Evolutionary conservation across 2,329 filamentous ascomycete species (phyloP).

Genomic region (Mariannaea sp.): DNA sequence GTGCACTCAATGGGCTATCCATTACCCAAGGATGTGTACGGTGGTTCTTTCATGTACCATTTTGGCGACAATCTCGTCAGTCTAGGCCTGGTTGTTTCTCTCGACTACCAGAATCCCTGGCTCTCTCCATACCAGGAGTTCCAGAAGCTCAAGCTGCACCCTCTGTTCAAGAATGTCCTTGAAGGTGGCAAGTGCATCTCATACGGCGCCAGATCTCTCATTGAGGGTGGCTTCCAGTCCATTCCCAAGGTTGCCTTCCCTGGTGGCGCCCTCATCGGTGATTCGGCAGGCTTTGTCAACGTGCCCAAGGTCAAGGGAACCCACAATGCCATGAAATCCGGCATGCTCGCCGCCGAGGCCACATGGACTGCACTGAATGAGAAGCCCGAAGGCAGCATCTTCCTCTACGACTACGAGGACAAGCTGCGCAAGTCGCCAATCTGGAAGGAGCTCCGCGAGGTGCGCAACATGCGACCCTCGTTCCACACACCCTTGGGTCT

Average conservation of each 20-base stretch:
- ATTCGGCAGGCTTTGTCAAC: slow-evolving; percentile 95
- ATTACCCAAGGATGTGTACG: slow-evolving; percentile 85
- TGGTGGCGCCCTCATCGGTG: slow-evolving; percentile 91
- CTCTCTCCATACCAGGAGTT: slow-evolving; percentile 94
- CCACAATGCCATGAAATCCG: slow-evolving; percentile 96
- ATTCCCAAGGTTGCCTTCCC: slow-evolving; percentile 98
- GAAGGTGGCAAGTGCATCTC: slow-evolving; percentile 98
- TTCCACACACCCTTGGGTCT: slow-evolving; percentile 88
- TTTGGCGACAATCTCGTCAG: slow-evolving; percentile 97
- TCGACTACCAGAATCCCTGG: slow-evolving; percentile 98
- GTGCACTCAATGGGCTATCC: slow-evolving; percentile 94
- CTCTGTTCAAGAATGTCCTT: slow-evolving; percentile 83
- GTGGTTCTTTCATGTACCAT: slow-evolving; percentile 99
- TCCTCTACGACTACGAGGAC: slow-evolving; percentile 94
- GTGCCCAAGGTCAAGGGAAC: slow-evolving; percentile 99
- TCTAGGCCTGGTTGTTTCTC: slow-evolving; percentile 86
- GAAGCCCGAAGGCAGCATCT: slow-evolving; percentile 70
- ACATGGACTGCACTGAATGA: slow-evolving; percentile 74
- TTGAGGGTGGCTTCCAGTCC: slow-evolving; percentile 95
- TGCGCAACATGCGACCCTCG: slow-evolving; percentile 95
- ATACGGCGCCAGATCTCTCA: slow-evolving; percentile 88
- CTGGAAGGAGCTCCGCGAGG: slow-evolving; percentile 92
- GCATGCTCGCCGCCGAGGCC: slow-evolving; percentile 94
- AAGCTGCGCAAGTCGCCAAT: slow-evolving; percentile 82
- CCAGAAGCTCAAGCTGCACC: slow-evolving; percentile 97